Conservation (phyloP, 306 rosid genomes). For the Casuarina cunninghamiana region DNA sequence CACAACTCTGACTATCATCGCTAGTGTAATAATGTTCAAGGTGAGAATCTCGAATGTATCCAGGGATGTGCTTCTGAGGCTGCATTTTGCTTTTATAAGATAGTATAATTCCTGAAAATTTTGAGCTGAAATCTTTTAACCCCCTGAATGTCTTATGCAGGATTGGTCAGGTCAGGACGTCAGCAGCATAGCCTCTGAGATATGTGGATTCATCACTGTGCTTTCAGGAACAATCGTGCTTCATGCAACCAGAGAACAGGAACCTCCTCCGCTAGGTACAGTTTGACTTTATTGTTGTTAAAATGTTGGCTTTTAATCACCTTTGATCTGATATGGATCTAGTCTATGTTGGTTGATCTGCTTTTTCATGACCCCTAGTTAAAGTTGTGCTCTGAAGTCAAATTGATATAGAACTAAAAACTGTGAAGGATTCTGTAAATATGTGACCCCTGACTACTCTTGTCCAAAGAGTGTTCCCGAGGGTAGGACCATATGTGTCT, state of each 20-base stretch:
- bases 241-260: constrained; percentile 79
- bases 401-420: not conserved
- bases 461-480: not conserved
- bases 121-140: constrained; percentile 16
- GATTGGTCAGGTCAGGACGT: constrained; percentile 91
- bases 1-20: constrained; percentile 84
- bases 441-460: not conserved
- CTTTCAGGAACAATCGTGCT: constrained; percentile 89
- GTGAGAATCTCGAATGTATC: constrained; percentile 34
- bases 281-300: constrained; percentile 19
- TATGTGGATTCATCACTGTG: constrained; percentile 91
- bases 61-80: constrained; percentile 13
- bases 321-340: constrained; percentile 13
- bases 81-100: not conserved
- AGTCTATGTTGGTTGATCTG: not conserved
- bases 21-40: constrained; percentile 92
- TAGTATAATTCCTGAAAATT: not conserved
- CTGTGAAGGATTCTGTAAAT: not conserved
- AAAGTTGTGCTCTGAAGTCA: not conserved
- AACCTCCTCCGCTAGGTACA: constrained; percentile 64
- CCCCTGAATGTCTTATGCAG: constrained; percentile 40
- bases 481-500: not conserved
- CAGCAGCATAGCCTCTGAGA: constrained; percentile 80
- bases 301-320: constrained; percentile 8
- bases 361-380: not conserved